Evolutionary conservation across 2,329 filamentous ascomycete genomes (phyloP).

Genomic region (Sporothrix luriei): DNA sequence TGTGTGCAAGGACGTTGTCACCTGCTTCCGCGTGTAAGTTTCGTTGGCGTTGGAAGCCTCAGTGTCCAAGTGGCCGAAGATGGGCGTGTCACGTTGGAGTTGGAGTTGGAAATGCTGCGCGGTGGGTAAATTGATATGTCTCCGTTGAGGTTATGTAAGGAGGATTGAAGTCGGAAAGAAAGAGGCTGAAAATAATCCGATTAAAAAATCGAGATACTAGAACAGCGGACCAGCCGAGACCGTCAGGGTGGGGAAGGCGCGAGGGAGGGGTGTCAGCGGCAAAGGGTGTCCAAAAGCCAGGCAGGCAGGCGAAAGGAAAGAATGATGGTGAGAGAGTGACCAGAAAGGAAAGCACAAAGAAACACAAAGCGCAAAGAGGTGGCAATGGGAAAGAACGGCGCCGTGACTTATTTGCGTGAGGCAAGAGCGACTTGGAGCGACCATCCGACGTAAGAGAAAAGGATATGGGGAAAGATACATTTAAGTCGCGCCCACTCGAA

Average conservation of each 20-base stretch:
- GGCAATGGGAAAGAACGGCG: background rate
- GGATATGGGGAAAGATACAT: background rate
- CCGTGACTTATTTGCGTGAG: background rate
- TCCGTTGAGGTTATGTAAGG: background rate
- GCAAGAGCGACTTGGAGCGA: background rate
- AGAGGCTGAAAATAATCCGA: background rate
- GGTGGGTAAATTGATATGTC: background rate
- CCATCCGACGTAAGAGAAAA: background rate
- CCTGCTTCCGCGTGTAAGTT: background rate
- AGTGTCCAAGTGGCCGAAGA: background rate
- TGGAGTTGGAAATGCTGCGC: background rate
- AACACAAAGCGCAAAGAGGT: background rate
- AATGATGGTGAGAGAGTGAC: background rate
- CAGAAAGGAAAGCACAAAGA: background rate
- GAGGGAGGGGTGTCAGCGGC: slow-evolving; percentile 18
- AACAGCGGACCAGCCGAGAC: background rate
- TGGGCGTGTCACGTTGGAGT: background rate
- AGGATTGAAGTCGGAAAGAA: background rate
- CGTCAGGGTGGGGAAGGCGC: slow-evolving; percentile 23
- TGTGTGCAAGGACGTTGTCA: background rate
- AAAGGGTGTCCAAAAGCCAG: background rate
- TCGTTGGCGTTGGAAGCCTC: slow-evolving; percentile 3
- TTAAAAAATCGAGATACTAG: slow-evolving; percentile 15
- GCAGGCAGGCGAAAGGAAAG: background rate
- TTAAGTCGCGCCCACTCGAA: background rate